These are phyloP conservation scores for Nothophytophthora sp. DNA, from an alignment of 352 stramenopile genomes.

Conservation along the genomic window DNA sequence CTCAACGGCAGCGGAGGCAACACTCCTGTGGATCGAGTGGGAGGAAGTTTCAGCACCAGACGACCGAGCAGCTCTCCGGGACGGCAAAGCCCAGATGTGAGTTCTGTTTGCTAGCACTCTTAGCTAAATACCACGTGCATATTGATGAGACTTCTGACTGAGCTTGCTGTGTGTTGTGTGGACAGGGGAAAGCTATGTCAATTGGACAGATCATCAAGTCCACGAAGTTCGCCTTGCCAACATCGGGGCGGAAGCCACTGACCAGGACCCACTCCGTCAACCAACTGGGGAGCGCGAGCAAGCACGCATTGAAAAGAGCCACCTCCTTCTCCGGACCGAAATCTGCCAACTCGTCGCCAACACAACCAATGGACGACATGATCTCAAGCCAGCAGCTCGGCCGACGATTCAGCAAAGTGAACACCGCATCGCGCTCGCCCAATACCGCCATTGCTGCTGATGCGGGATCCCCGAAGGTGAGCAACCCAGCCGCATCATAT, in stretches of 20 bases:
- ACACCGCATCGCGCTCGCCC: background rate
- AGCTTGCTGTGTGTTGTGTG: conserved; percentile 1
- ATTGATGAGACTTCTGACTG: conserved; percentile 1
- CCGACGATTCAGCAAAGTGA: too few relatives aligned
- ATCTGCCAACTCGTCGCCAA: conserved; percentile 18
- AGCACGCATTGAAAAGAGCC: conserved; percentile 18
- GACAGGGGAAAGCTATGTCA: conserved; percentile 25
- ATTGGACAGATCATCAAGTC: conserved; percentile 50
- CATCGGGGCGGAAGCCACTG: conserved; percentile 15
- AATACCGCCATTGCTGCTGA: background rate
- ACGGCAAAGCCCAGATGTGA: conserved; percentile 25
- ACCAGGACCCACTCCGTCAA: conserved; percentile 20
- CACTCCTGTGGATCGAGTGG: conserved; percentile 9
- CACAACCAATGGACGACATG: conserved; percentile 7
- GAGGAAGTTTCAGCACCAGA: conserved; percentile 22
- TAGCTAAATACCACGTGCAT: background rate
- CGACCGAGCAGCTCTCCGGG: conserved; percentile 18
- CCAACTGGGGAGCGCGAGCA: conserved; percentile 31
- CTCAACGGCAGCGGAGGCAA: conserved; percentile 27
- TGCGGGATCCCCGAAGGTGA: too few relatives aligned
- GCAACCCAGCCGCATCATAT: too few relatives aligned
- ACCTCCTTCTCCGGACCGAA: conserved; percentile 28
- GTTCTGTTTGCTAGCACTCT: background rate
- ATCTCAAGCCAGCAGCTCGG: too few relatives aligned
- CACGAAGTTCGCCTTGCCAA: conserved; percentile 30